Conservation (phyloP, 352 stramenopile species). For the Globisporangium polare region DNA sequence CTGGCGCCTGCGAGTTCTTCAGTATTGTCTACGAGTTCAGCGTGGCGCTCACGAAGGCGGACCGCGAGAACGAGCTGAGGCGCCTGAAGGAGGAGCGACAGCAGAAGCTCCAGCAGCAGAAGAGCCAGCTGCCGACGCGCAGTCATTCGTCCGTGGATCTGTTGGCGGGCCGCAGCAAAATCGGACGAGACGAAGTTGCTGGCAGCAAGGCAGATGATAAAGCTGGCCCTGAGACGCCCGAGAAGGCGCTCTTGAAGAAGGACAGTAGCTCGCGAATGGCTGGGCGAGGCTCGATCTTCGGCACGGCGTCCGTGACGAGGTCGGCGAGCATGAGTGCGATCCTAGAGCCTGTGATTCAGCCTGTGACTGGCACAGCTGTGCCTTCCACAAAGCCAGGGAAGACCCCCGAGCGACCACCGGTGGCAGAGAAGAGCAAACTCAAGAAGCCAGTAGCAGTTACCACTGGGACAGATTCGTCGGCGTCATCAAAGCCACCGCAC, state of each 20-base stretch:
- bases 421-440: conserved; percentile 10
- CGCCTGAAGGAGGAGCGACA: conserved; percentile 60
- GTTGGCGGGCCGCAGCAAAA: conserved; percentile 16
- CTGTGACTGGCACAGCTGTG: background rate
- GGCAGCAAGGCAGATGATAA: conserved; percentile 9
- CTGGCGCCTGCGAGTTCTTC: conserved; percentile 62
- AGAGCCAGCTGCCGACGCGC: conserved; percentile 29
- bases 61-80: conserved; percentile 75
- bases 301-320: conserved; percentile 23
- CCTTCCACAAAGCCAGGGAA: conserved; percentile 8
- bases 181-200: background rate
- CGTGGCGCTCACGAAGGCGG: conserved; percentile 67
- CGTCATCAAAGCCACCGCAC: conserved; percentile 13
- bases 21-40: conserved; percentile 74
- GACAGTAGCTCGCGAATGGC: conserved; percentile 9
- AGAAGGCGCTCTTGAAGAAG: conserved; percentile 15
- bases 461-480: background rate
- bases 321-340: conserved; percentile 27
- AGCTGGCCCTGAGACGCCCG: conserved; percentile 25
- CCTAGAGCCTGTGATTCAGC: conserved; percentile 10
- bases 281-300: background rate
- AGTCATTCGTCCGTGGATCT: conserved; percentile 27
- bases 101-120: conserved; percentile 50
- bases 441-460: conserved; percentile 13
- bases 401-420: conserved; percentile 5